phyloP scores from a whole-genome alignment of 78 protist species.

The Polysphondylium violaceum region DNA sequence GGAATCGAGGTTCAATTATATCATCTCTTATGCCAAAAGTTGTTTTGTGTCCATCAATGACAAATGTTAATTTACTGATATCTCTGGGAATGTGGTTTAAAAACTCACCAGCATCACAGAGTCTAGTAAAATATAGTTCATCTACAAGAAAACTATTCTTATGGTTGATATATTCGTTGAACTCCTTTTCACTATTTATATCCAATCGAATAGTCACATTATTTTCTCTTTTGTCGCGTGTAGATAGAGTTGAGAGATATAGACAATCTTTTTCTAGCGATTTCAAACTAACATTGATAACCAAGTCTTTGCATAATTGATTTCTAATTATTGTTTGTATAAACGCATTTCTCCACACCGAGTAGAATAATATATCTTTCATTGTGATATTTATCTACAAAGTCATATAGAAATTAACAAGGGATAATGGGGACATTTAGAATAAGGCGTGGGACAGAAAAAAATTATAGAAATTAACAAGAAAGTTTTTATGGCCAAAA shows the following conservation, averaged over 20 bases:
- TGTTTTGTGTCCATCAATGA: not conserved
- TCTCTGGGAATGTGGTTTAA: not conserved
- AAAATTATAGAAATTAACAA: too few species aligned
- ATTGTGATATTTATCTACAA: too few species aligned
- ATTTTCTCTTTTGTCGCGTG: not conserved
- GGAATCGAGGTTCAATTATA: too few species aligned
- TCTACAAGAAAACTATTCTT: not conserved
- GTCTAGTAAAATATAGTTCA: not conserved
- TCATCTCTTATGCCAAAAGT: not conserved
- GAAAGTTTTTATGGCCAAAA: too few species aligned
- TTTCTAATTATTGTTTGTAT: not conserved
- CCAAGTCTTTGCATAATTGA: not conserved
- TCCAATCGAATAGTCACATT: not conserved
- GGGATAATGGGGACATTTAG: too few species aligned
- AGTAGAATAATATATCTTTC: too few species aligned
- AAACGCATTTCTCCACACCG: not conserved
- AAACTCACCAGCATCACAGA: not conserved
- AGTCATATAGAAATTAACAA: too few species aligned
- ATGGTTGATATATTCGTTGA: too few species aligned
- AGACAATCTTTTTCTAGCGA: too few species aligned
- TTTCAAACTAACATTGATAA: not conserved
- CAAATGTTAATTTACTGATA: too few species aligned
- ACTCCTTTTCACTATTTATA: not conserved
- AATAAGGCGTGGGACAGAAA: too few species aligned
- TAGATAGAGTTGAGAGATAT: not conserved